A percentile compares a stretch with the other conserved stretches of the same genome.
phyloP scores from a whole-genome alignment of 305 asterid genomes.

The Solanum hybrid region DNA sequence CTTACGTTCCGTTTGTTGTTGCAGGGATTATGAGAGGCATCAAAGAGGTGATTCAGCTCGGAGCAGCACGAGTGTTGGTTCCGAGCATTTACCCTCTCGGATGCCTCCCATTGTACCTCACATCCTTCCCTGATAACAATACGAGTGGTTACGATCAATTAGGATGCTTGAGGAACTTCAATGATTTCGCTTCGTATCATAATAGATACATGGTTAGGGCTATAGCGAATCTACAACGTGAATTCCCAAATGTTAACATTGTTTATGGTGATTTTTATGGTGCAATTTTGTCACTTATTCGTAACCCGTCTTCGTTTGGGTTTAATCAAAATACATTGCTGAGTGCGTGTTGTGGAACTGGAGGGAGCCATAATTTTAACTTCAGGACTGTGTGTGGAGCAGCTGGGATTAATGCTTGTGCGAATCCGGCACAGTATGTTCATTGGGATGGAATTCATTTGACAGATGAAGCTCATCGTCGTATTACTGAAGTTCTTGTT shows the following conservation, averaged over 20 bases:
- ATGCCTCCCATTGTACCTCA: neutral
- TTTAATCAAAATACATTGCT: no score
- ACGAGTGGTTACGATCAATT: neutral
- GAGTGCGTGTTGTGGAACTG: no score
- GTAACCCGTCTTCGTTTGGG: no score
- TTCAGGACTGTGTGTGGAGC: no score
- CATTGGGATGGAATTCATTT: slow-evolving; percentile 6
- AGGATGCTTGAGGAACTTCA: slow-evolving; percentile 1
- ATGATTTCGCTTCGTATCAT: neutral
- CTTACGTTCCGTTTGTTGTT: slow-evolving; percentile 4
- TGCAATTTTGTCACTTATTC: no score
- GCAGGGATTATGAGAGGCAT: slow-evolving; percentile 5
- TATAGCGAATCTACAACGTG: neutral
- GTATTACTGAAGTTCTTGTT: neutral
- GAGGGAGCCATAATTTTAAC: no score
- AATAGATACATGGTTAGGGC: neutral
- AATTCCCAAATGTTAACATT: neutral
- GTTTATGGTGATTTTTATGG: no score
- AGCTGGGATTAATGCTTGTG: no score
- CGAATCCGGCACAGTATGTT: neutral
- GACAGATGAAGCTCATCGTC: slow-evolving; percentile 5
- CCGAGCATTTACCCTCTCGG: neutral
- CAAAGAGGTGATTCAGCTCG: slow-evolving; percentile 10
- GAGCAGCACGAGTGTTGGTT: slow-evolving; percentile 11
- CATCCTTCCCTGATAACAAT: neutral